A percentile compares a stretch with the other conserved stretches of the same genome.
phyloP scores from a whole-genome alignment of 2,329 filamentous ascomycete species.

The Phaeosphaeria sp. region DNA sequence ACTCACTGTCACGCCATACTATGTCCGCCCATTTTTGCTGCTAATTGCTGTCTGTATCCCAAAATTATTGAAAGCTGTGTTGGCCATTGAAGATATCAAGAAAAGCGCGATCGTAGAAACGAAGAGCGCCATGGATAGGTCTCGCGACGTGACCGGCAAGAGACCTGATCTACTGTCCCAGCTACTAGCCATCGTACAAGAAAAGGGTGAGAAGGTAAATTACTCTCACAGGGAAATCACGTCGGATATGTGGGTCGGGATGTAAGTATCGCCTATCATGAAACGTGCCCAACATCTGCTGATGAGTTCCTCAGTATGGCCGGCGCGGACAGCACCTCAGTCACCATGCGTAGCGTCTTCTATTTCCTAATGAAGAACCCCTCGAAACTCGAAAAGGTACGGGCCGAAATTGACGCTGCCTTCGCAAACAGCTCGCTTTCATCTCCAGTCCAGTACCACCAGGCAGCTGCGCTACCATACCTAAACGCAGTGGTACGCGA shows the following conservation, averaged over 20 bases:
- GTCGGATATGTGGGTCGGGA: constrained; percentile 33
- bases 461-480: constrained; percentile 73
- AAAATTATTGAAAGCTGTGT: constrained; percentile 28
- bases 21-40: constrained; percentile 12
- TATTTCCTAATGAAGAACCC: constrained; percentile 49
- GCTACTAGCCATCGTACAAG: constrained; percentile 34
- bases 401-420: constrained; percentile 25
- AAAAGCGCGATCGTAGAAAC: constrained; percentile 24
- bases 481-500: constrained; percentile 80
- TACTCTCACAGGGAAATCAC: constrained; percentile 36
- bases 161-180: constrained; percentile 39
- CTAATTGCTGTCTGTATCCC: constrained; percentile 20
- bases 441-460: constrained; percentile 16
- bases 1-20: constrained; percentile 15
- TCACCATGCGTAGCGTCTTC: constrained; percentile 43
- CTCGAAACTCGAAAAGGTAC: constrained; percentile 12
- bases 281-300: not conserved
- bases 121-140: constrained; percentile 13
- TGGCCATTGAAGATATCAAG: constrained; percentile 21
- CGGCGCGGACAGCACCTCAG: constrained; percentile 47
- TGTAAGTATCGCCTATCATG: constrained; percentile 29
- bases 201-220: constrained; percentile 38
- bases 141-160: constrained; percentile 16
- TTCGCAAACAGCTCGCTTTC: constrained; percentile 15
- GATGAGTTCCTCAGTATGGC: constrained; percentile 30